A percentile compares a stretch with the other conserved stretches of the same genome.
phyloP scores from a whole-genome alignment of 2,329 filamentous ascomycete species.

The Apiospora pterosperma region DNA sequence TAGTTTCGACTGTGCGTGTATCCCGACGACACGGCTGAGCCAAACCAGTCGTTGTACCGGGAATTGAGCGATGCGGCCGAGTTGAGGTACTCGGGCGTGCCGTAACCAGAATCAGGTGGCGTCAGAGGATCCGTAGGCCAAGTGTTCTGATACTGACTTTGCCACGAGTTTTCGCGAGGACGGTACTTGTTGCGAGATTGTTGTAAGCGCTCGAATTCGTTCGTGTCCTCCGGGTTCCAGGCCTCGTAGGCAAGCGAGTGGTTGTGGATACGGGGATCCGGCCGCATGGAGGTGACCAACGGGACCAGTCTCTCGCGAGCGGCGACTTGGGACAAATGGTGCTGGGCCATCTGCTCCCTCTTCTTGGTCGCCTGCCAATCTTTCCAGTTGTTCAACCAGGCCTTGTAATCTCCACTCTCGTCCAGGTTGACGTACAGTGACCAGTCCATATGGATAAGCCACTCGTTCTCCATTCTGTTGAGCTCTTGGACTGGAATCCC shows the following conservation, averaged over 20 bases:
- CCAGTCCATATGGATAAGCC: slow-evolving; percentile 81
- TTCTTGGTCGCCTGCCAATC: slow-evolving; percentile 56
- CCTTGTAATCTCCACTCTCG: slow-evolving; percentile 67
- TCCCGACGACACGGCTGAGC: slow-evolving; percentile 30
- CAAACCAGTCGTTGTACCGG: slow-evolving; percentile 58
- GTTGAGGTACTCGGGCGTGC: slow-evolving; percentile 56
- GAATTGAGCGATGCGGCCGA: slow-evolving; percentile 53
- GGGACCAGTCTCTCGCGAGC: slow-evolving; percentile 47
- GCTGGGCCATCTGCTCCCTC: slow-evolving; percentile 19
- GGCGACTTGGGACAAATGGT: slow-evolving; percentile 33
- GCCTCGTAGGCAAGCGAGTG: slow-evolving; percentile 35
- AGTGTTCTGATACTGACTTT: slow-evolving; percentile 34
- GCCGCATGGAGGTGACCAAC: slow-evolving; percentile 46
- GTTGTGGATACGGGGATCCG: slow-evolving; percentile 25
- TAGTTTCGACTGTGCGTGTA: slow-evolving; percentile 35
- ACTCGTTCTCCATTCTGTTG: slow-evolving; percentile 82
- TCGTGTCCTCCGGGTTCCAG: slow-evolving; percentile 53
- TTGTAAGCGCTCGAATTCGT: slow-evolving; percentile 48
- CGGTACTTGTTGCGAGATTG: slow-evolving; percentile 34
- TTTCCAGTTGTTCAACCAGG: slow-evolving; percentile 59
- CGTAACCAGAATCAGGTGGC: slow-evolving; percentile 59
- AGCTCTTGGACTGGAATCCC: slow-evolving; percentile 81
- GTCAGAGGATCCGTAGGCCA: slow-evolving; percentile 48
- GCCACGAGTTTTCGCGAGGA: slow-evolving; percentile 41
- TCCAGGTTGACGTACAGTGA: slow-evolving; percentile 82